Evolutionary conservation across 2,329 filamentous ascomycete genomes (phyloP).

Genomic region (Aspergillus sp.): DNA sequence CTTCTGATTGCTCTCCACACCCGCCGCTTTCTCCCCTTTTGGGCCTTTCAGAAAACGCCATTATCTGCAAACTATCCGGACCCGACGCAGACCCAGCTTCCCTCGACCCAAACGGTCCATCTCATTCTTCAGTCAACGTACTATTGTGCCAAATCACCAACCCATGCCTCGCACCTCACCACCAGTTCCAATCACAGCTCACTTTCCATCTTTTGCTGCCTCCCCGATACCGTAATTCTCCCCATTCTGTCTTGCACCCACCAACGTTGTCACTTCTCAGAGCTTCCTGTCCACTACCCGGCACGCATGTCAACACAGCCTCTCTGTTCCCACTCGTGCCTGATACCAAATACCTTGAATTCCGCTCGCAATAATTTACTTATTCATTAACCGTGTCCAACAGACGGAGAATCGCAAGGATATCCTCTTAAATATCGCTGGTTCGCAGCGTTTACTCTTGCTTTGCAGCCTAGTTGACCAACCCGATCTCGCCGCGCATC

Average conservation of each 20-base stretch:
- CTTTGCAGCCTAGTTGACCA: constrained; percentile 20
- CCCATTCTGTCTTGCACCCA: background rate
- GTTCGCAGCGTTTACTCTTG: constrained; percentile 10
- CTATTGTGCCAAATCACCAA: constrained; percentile 11
- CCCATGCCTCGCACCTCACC: constrained; percentile 14
- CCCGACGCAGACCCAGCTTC: background rate
- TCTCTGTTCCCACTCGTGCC: constrained; percentile 4
- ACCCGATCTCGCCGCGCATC: constrained; percentile 16
- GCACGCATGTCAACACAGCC: constrained; percentile 6
- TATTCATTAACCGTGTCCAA: constrained; percentile 14
- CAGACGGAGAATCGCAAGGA: constrained; percentile 14
- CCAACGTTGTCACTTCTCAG: background rate
- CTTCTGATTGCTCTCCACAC: background rate
- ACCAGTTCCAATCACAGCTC: constrained; percentile 2
- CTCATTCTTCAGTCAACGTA: background rate
- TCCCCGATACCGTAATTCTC: constrained; percentile 5
- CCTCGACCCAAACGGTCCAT: constrained; percentile 9
- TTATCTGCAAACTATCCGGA: constrained; percentile 8
- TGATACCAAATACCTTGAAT: constrained; percentile 6
- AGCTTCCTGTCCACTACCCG: constrained; percentile 7
- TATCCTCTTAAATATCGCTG: constrained; percentile 7
- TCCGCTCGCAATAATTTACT: constrained; percentile 1
- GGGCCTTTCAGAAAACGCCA: background rate
- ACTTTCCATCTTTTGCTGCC: constrained; percentile 3
- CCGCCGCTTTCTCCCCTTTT: background rate